Conservation (phyloP, 352 stramenopile genomes). For the Pythium monospermum region DNA sequence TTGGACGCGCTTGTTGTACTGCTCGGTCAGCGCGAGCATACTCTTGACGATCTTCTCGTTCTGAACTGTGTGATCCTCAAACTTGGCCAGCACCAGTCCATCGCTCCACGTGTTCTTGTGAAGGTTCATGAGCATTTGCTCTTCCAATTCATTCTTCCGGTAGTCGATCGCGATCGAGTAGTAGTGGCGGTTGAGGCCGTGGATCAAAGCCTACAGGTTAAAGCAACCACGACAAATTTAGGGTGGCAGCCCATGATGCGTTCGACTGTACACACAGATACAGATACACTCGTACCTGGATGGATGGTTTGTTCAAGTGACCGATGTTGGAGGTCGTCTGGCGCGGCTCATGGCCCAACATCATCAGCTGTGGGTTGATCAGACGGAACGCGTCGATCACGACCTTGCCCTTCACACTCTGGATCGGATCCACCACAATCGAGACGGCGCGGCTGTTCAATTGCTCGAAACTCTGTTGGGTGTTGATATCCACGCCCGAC, state of each 20-base stretch:
- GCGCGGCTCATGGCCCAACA: constrained; percentile 96
- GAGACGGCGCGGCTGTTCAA: constrained; percentile 97
- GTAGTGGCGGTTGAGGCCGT: constrained; percentile 98
- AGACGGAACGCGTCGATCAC: constrained; percentile 99
- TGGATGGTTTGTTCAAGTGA: constrained; percentile 98
- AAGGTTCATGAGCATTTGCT: constrained; percentile 99
- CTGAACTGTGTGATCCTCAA: constrained; percentile 92
- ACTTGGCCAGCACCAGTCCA: constrained; percentile 92
- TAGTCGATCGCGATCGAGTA: constrained; percentile 98
- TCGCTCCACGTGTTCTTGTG: constrained; percentile 98
- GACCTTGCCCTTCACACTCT: constrained; percentile 98
- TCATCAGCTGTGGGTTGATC: constrained; percentile 99
- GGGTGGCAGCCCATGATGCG: too few relatives aligned
- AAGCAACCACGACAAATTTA: too few relatives aligned
- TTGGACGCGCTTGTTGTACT: constrained; percentile 95
- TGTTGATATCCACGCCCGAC: constrained; percentile 99
- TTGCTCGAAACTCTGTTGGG: constrained; percentile 98
- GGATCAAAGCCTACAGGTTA: constrained; percentile 91
- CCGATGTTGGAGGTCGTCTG: constrained; percentile 99
- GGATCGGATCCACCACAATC: constrained; percentile 99
- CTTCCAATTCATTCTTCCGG: constrained; percentile 99
- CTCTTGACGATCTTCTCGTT: constrained; percentile 92
- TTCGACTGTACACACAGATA: too few relatives aligned
- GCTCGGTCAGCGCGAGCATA: constrained; percentile 94
- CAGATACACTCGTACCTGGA: constrained; percentile 76